phyloP scores from a whole-genome alignment of 2,329 filamentous ascomycete species.

The Trichoderma simmonsii region DNA sequence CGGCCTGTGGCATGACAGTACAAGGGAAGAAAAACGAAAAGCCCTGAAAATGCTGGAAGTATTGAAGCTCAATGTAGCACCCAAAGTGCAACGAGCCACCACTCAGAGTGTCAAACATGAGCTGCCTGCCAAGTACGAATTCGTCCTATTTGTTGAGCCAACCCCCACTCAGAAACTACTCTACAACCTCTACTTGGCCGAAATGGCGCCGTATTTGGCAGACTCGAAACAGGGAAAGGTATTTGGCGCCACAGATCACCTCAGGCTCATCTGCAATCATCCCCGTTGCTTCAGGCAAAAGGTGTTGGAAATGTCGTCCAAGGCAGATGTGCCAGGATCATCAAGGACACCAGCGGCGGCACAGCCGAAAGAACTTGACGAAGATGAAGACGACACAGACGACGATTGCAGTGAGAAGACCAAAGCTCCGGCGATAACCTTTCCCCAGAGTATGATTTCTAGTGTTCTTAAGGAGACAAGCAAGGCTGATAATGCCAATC shows the following conservation, averaged over 20 bases:
- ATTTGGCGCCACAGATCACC: conserved; percentile 38
- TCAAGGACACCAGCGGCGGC: not conserved
- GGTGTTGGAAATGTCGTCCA: conserved; percentile 18
- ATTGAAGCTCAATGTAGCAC: conserved; percentile 67
- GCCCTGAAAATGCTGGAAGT: conserved; percentile 66
- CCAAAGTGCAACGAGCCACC: conserved; percentile 75
- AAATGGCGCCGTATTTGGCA: conserved; percentile 7
- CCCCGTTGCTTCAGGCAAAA: conserved; percentile 46
- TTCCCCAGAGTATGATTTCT: conserved; percentile 29
- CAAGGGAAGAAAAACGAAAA: conserved; percentile 48
- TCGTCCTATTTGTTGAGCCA: conserved; percentile 71
- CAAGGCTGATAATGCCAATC: conserved; percentile 41
- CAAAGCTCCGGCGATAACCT: not conserved
- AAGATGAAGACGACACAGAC: not conserved
- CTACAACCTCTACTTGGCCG: conserved; percentile 52
- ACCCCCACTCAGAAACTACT: conserved; percentile 61
- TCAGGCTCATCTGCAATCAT: conserved; percentile 52
- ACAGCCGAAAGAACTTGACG: not conserved
- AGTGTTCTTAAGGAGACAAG: conserved; percentile 37
- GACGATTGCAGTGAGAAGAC: not conserved
- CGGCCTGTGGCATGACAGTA: conserved; percentile 68
- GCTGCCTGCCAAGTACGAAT: conserved; percentile 75
- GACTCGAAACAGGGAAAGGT: conserved; percentile 12
- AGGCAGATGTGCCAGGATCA: conserved; percentile 5
- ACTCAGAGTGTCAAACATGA: conserved; percentile 62